Evolutionary conservation across 1,139 yeast genomes (phyloP).

Genomic region (Yamadazyma atmosphaerica): DNA sequence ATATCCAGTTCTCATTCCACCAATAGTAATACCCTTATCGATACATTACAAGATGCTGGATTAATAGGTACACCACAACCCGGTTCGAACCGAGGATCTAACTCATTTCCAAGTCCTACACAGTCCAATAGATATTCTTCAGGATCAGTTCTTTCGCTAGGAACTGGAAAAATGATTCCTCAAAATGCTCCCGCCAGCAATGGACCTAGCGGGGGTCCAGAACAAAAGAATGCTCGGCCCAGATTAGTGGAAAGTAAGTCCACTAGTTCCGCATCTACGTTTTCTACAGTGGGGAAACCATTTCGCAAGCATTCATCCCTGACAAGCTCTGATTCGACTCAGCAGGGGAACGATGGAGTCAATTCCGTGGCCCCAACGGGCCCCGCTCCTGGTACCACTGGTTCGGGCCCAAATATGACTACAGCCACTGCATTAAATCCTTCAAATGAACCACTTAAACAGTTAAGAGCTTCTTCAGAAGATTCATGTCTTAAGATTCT

Average conservation of each 20-base stretch:
- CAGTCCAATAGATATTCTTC: slow-evolving; percentile 39
- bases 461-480: slow-evolving; percentile 82
- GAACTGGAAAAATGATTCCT: slow-evolving; percentile 44
- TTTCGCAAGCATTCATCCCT: slow-evolving; percentile 15
- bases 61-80: slow-evolving; percentile 7
- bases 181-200: slow-evolving; percentile 14
- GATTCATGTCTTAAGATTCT: slow-evolving; percentile 89
- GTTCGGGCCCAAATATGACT: not conserved
- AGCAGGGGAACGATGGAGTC: not conserved
- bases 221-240: slow-evolving; percentile 20
- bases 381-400: slow-evolving; percentile 5
- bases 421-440: slow-evolving; percentile 4
- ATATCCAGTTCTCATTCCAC: slow-evolving; percentile 21
- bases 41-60: slow-evolving; percentile 15
- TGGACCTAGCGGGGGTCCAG: not conserved
- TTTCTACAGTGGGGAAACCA: slow-evolving; percentile 10
- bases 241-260: slow-evolving; percentile 34
- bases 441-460: slow-evolving; percentile 71
- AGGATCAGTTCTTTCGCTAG: slow-evolving; percentile 40
- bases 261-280: slow-evolving; percentile 21
- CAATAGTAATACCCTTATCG: slow-evolving; percentile 14
- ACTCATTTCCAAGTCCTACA: slow-evolving; percentile 39
- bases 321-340: slow-evolving; percentile 6
- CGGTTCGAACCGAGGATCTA: slow-evolving; percentile 13
- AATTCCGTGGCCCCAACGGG: too few species aligned